Evolutionary conservation across 225 moss, liverwort and hornwort genomes (phyloP).

Genomic region (Marchantia paleacea): DNA sequence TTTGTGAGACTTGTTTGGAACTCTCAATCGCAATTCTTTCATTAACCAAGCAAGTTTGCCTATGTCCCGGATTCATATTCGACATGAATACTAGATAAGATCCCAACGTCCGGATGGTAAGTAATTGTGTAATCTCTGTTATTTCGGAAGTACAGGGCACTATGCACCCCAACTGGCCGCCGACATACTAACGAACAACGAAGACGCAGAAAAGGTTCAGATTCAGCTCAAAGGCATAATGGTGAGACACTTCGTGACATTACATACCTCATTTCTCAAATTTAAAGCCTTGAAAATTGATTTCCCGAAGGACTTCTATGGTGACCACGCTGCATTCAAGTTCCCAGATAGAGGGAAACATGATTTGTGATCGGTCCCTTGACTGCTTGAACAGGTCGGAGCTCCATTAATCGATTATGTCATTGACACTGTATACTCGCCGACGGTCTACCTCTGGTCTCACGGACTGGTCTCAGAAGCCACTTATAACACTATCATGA

Average conservation of each 20-base stretch:
- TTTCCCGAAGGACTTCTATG: not conserved
- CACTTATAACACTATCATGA: slow-evolving; percentile 1
- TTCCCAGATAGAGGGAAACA: no score
- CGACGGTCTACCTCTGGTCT: slow-evolving; percentile 10
- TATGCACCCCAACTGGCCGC: slow-evolving; percentile 71
- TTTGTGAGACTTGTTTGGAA: not conserved
- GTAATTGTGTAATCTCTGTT: not conserved
- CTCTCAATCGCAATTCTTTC: not conserved
- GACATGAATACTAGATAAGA: not conserved
- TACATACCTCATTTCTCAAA: not conserved
- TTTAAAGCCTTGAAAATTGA: not conserved
- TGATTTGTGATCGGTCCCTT: not conserved
- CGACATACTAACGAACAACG: slow-evolving; percentile 46
- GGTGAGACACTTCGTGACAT: slow-evolving; percentile 36
- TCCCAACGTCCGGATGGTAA: not conserved
- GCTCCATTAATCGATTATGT: slow-evolving; percentile 14
- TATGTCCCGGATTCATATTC: not conserved
- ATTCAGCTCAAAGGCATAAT: slow-evolving; percentile 69
- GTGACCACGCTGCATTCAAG: no score
- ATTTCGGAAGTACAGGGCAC: slow-evolving; percentile 40
- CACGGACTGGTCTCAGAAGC: slow-evolving; percentile 23
- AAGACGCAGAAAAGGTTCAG: slow-evolving; percentile 27
- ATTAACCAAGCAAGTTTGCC: not conserved
- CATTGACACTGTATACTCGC: not conserved
- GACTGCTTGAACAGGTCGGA: slow-evolving; percentile 16